A percentile compares a stretch with the other conserved stretches of the same genome.
These are phyloP conservation scores for Millerago galiae DNA, from an alignment of 805 yeast genomes.

Conservation along the genomic window DNA sequence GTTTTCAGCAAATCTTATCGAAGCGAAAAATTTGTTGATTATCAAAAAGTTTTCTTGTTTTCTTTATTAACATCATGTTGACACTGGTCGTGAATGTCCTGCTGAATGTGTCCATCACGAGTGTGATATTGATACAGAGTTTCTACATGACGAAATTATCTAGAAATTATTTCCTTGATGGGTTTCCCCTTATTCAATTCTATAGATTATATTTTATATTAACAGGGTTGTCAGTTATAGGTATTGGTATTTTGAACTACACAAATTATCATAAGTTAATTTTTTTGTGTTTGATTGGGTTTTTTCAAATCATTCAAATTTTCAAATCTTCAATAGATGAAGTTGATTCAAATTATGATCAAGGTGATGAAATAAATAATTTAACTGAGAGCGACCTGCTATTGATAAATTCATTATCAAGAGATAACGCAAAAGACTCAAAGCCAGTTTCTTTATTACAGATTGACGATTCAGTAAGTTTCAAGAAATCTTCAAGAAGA, in stretches of 20 bases:
- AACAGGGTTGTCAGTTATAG: not conserved
- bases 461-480: not conserved
- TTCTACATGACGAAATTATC: slow-evolving; percentile 5
- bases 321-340: not conserved
- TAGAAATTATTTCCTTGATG: slow-evolving; percentile 5
- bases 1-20: not conserved
- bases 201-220: slow-evolving; percentile 2
- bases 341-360: not conserved
- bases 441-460: not conserved
- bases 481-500: not conserved
- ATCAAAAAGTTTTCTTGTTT: not conserved
- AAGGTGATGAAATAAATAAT: not conserved
- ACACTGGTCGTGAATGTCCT: not conserved
- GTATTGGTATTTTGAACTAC: not conserved
- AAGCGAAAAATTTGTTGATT: not conserved
- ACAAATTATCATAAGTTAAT: not conserved
- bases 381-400: slow-evolving; percentile 2
- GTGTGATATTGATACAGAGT: not conserved
- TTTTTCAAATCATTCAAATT: not conserved
- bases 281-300: not conserved
- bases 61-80: not conserved
- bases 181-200: not conserved
- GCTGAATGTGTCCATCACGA: not conserved
- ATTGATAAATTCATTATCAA: not conserved
- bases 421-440: not conserved